Evolutionary conservation across 768 basidiomycete species (phyloP).

Genomic region (Tulasnella sp.): DNA sequence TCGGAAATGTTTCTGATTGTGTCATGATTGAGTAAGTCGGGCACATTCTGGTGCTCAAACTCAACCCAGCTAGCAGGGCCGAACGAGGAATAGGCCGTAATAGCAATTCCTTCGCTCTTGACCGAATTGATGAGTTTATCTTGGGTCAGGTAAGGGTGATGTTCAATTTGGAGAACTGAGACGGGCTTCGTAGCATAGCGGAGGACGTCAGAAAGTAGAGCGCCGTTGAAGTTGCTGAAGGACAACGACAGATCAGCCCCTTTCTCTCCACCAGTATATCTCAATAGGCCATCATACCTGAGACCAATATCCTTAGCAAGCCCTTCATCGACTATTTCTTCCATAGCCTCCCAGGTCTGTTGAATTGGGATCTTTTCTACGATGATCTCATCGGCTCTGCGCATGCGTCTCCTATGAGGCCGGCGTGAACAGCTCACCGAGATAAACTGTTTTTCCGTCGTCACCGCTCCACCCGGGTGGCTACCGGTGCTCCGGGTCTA

Average conservation of each 20-base stretch:
- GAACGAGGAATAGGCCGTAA: constrained; percentile 58
- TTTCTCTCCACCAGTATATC: neutral
- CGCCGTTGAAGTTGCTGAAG: constrained; percentile 66
- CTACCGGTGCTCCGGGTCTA: constrained; percentile 64
- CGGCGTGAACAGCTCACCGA: constrained; percentile 44
- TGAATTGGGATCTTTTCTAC: constrained; percentile 64
- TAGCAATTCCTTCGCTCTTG: constrained; percentile 44
- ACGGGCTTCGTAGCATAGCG: constrained; percentile 68
- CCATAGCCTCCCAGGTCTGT: constrained; percentile 83
- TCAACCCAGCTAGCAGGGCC: constrained; percentile 59
- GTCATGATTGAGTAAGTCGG: constrained; percentile 35
- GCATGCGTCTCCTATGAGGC: neutral
- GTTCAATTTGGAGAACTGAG: constrained; percentile 56
- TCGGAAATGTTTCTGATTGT: constrained; percentile 15
- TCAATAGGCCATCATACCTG: constrained; percentile 44
- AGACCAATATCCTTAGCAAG: constrained; percentile 75
- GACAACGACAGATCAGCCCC: constrained; percentile 9
- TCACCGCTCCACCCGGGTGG: constrained; percentile 81
- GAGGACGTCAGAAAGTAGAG: constrained; percentile 67
- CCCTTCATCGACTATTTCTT: constrained; percentile 67
- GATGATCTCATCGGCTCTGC: neutral
- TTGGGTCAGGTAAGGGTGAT: constrained; percentile 55
- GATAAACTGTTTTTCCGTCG: constrained; percentile 59
- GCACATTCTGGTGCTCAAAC: constrained; percentile 52
- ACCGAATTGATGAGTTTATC: constrained; percentile 45